Evolutionary conservation across 805 yeast species (phyloP).

Genomic region (Saccharomycopsis synnaedendra): DNA sequence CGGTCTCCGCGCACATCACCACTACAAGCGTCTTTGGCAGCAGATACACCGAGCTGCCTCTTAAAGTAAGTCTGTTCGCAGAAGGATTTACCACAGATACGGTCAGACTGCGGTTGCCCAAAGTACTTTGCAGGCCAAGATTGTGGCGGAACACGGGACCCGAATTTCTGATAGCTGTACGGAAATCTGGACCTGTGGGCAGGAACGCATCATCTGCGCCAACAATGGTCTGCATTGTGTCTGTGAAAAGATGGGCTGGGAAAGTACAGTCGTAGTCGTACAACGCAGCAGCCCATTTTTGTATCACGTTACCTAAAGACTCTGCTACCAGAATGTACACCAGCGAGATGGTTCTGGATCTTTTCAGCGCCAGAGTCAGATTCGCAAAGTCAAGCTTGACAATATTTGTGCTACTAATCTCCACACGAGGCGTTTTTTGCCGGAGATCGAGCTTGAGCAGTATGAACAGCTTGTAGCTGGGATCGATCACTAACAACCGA

Average conservation of each 20-base stretch:
- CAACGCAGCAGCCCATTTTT: conserved; percentile 16
- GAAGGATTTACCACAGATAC: not conserved
- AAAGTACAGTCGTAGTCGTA: conserved; percentile 14
- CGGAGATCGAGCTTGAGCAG: conserved; percentile 3
- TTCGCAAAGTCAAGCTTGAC: conserved; percentile 11
- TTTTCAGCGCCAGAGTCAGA: not conserved
- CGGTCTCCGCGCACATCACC: conserved; percentile 4
- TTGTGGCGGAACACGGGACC: conserved; percentile 4
- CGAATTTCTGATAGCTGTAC: not conserved
- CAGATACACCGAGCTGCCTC: not conserved
- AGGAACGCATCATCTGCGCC: no score
- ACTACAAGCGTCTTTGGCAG: conserved; percentile 6
- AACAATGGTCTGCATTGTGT: conserved; percentile 5
- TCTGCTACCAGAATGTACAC: conserved; percentile 8
- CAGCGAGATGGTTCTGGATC: conserved; percentile 5
- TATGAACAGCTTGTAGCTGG: conserved; percentile 5
- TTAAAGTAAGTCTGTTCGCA: not conserved
- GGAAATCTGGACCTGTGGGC: no score
- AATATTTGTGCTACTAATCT: conserved; percentile 11
- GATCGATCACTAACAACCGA: conserved; percentile 7
- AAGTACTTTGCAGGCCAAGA: conserved; percentile 4
- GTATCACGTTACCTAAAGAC: conserved; percentile 13
- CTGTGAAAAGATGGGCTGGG: conserved; percentile 12
- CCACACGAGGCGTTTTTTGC: conserved; percentile 10
- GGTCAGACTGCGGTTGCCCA: conserved; percentile 1